These are phyloP conservation scores for Inonotus obliquus DNA, from an alignment of 1,284 basidiomycete species.

Conservation along the genomic window DNA sequence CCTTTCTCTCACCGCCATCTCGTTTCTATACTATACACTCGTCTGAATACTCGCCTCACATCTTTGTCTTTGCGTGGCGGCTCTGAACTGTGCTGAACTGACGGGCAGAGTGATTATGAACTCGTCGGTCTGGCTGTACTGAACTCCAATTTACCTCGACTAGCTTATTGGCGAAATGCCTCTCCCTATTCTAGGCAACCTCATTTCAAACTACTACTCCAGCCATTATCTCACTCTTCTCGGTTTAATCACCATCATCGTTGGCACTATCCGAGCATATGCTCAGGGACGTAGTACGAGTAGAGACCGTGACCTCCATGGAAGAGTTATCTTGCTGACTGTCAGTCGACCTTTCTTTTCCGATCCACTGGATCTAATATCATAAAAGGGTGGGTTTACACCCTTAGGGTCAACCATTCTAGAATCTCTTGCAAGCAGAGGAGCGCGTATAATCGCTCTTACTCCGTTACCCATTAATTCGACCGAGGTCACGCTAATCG, in stretches of 20 bases:
- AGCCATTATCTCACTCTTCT: constrained; percentile 45
- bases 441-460: constrained; percentile 71
- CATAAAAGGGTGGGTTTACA: constrained; percentile 62
- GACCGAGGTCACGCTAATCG: constrained; percentile 48
- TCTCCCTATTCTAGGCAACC: constrained; percentile 6
- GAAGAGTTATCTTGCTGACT: constrained; percentile 62
- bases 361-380: constrained; percentile 4
- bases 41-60: not conserved
- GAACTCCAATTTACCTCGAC: not conserved
- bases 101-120: not conserved
- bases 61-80: not conserved
- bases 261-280: constrained; percentile 50
- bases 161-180: constrained; percentile 1
- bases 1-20: not conserved
- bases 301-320: constrained; percentile 70
- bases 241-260: constrained; percentile 35
- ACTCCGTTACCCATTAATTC: constrained; percentile 53
- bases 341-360: constrained; percentile 33
- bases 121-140: not conserved
- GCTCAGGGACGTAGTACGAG: constrained; percentile 63
- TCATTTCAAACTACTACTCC: constrained; percentile 25
- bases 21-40: not conserved
- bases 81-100: not conserved
- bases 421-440: constrained; percentile 59
- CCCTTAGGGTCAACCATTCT: constrained; percentile 64